phyloP scores from a whole-genome alignment of 768 basidiomycete species.

The Tulasnella sp. region DNA sequence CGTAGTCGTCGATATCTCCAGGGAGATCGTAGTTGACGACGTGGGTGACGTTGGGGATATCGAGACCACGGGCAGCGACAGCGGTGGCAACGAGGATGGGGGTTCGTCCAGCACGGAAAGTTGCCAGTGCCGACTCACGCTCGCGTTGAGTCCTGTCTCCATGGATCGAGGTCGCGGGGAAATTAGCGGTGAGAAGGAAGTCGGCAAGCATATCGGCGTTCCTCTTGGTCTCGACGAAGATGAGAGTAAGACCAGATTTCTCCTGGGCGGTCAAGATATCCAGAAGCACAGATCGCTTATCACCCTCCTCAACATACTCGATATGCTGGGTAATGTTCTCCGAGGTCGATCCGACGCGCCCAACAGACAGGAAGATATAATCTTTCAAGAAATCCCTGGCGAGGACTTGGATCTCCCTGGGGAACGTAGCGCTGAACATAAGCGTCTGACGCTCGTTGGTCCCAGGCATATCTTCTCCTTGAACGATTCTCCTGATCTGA shows the following conservation, averaged over 20 bases:
- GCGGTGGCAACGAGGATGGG: slow-evolving; percentile 97
- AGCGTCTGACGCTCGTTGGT: slow-evolving; percentile 86
- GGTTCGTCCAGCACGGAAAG: slow-evolving; percentile 89
- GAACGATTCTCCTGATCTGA: slow-evolving; percentile 95
- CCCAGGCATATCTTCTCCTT: slow-evolving; percentile 98
- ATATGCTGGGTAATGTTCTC: slow-evolving; percentile 99
- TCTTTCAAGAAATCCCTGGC: slow-evolving; percentile 96
- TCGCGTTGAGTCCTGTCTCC: slow-evolving; percentile 97
- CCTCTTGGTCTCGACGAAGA: slow-evolving; percentile 99
- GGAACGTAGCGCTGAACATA: slow-evolving; percentile 99
- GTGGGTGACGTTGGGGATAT: slow-evolving; percentile 98
- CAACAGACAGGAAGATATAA: slow-evolving; percentile 97
- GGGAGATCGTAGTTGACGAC: slow-evolving; percentile 98
- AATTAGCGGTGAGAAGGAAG: slow-evolving; percentile 72
- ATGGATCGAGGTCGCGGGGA: slow-evolving; percentile 93
- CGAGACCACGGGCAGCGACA: slow-evolving; percentile 96
- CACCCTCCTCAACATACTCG: slow-evolving; percentile 93
- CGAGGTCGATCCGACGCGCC: slow-evolving; percentile 94
- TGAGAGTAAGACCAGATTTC: slow-evolving; percentile 67
- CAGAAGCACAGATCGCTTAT: slow-evolving; percentile 93
- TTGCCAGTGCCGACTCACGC: slow-evolving; percentile 89
- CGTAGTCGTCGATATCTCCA: slow-evolving; percentile 97
- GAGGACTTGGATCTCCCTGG: slow-evolving; percentile 94
- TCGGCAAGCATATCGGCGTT: slow-evolving; percentile 99
- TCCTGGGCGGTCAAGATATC: slow-evolving; percentile 81